Conservation (phyloP, 768 basidiomycete genomes). For the Tylopilus sp. region DNA sequence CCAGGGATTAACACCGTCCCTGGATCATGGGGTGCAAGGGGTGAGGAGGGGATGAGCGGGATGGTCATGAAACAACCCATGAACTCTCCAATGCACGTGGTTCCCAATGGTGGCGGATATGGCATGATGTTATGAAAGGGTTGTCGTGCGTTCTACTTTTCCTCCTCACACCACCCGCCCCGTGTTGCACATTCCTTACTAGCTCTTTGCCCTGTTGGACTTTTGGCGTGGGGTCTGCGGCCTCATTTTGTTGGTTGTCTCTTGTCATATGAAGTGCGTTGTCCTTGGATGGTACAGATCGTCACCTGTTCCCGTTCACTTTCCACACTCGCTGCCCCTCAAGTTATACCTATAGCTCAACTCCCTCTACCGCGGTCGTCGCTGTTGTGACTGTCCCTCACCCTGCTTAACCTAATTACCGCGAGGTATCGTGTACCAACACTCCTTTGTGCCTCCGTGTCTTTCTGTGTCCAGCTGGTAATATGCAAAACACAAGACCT, state of each 20-base stretch:
- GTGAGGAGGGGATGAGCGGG: slow-evolving; percentile 30
- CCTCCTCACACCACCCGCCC: not conserved
- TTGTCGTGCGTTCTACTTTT: slow-evolving; percentile 6
- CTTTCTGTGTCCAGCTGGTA: slow-evolving; percentile 8
- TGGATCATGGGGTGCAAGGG: slow-evolving; percentile 24
- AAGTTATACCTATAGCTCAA: slow-evolving; percentile 13
- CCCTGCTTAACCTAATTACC: slow-evolving; percentile 11
- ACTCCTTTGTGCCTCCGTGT: slow-evolving; percentile 19
- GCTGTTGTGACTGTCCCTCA: not conserved
- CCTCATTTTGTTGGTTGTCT: slow-evolving; percentile 11
- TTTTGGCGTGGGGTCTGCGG: slow-evolving; percentile 10
- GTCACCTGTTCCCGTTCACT: slow-evolving; percentile 3
- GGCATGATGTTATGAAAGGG: slow-evolving; percentile 34
- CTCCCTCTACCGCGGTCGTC: slow-evolving; percentile 5
- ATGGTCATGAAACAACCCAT: slow-evolving; percentile 36
- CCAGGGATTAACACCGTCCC: slow-evolving; percentile 26
- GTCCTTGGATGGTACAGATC: slow-evolving; percentile 12
- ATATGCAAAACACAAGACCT: slow-evolving; percentile 13
- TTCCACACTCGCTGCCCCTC: not conserved
- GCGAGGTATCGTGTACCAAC: slow-evolving; percentile 24
- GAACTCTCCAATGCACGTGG: slow-evolving; percentile 37
- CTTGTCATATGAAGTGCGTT: slow-evolving; percentile 10
- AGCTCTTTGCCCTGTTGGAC: slow-evolving; percentile 13
- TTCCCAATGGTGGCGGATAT: slow-evolving; percentile 38
- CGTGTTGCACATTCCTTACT: slow-evolving; percentile 12